phyloP scores from a whole-genome alignment of 805 yeast genomes.

The Debaryomyces maramus region DNA sequence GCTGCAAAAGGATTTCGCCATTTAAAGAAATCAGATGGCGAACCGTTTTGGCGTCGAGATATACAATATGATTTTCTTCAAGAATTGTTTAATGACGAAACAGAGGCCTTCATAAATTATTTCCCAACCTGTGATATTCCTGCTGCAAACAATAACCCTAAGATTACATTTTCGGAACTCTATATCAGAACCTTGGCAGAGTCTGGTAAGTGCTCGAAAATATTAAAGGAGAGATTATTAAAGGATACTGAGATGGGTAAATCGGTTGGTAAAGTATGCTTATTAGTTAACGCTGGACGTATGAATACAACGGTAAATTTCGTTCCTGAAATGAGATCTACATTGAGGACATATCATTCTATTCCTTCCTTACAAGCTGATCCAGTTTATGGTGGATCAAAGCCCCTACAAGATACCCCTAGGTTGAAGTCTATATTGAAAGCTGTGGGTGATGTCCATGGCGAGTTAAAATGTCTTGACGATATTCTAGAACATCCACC shows the following conservation, averaged over 20 bases:
- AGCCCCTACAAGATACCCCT: conserved; percentile 93
- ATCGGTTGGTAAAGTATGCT: conserved; percentile 76
- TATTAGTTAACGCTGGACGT: conserved; percentile 87
- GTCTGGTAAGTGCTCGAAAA: conserved; percentile 78
- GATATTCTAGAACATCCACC: conserved; percentile 43
- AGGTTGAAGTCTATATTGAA: conserved; percentile 85
- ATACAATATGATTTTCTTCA: conserved; percentile 79
- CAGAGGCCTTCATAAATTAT: conserved; percentile 67
- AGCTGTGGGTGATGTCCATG: conserved; percentile 74
- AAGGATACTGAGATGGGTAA: conserved; percentile 61
- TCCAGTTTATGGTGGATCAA: conserved; percentile 48
- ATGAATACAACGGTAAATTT: conserved; percentile 94
- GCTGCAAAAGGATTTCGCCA: conserved; percentile 48
- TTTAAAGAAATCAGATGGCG: conserved; percentile 87
- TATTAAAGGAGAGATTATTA: conserved; percentile 74
- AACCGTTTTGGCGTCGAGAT: conserved; percentile 85
- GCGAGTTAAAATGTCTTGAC: conserved; percentile 47
- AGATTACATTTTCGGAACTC: conserved; percentile 76
- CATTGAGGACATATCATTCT: conserved; percentile 88
- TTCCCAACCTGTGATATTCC: conserved; percentile 45
- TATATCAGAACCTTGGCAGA: conserved; percentile 81
- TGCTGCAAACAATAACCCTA: conserved; percentile 38
- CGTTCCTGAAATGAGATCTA: conserved; percentile 93
- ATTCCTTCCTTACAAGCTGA: conserved; percentile 85
- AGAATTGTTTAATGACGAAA: conserved; percentile 60